A percentile compares a stretch with the other conserved stretches of the same genome.
phyloP scores from a whole-genome alignment of 192 early-diverging fungal species.

The Phycomyces nitens region DNA sequence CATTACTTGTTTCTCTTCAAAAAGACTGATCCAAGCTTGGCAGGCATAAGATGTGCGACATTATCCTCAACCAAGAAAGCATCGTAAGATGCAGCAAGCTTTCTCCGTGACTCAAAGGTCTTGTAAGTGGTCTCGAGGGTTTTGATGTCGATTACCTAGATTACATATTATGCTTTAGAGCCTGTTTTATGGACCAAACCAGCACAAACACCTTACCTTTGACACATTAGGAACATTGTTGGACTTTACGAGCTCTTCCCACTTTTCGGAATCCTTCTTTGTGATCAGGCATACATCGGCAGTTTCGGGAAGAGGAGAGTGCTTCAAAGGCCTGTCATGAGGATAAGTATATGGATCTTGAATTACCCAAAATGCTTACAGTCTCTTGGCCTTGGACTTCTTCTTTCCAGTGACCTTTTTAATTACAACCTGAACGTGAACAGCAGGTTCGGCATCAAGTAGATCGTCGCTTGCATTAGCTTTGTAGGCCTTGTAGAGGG shows the following conservation, averaged over 20 bases:
- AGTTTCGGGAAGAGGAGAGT: conserved; percentile 55
- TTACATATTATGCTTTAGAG: no score
- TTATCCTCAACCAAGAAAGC: conserved; percentile 89
- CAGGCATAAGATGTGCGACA: conserved; percentile 72
- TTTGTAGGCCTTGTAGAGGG: conserved; percentile 17
- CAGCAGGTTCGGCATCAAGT: conserved; percentile 7
- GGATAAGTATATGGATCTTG: background rate
- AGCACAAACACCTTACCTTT: conserved; percentile 57
- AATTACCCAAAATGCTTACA: conserved; percentile 15
- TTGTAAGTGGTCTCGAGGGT: conserved; percentile 80
- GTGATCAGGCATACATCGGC: conserved; percentile 86
- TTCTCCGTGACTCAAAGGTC: conserved; percentile 78
- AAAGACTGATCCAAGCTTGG: conserved; percentile 80
- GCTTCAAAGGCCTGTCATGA: conserved; percentile 56
- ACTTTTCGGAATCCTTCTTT: conserved; percentile 76
- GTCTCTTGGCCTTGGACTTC: conserved; percentile 9
- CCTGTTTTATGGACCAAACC: no score
- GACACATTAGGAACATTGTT: conserved; percentile 55
- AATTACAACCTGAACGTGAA: conserved; percentile 16
- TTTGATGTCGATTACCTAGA: conserved; percentile 66
- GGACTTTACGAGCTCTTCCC: conserved; percentile 62
- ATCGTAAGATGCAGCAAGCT: conserved; percentile 71
- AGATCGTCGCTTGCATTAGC: conserved; percentile 15
- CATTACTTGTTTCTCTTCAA: conserved; percentile 78
- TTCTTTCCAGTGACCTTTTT: conserved; percentile 18